phyloP scores from a whole-genome alignment of 306 rosid species.

The Inga oerstediana region DNA sequence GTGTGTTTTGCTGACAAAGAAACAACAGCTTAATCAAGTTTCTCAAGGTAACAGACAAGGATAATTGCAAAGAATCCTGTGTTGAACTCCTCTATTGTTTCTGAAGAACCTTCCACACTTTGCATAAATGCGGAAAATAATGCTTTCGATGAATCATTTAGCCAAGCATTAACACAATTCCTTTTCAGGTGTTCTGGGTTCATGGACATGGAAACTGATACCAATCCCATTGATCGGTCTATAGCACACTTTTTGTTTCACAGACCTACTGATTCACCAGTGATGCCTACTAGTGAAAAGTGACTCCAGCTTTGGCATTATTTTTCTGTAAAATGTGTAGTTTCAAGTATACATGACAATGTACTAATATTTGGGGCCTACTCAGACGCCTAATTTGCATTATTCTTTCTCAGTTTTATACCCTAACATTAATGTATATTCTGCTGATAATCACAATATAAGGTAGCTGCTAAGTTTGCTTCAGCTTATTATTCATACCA shows the following conservation, averaged over 20 bases:
- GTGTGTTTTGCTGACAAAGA: background rate
- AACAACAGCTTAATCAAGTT: background rate
- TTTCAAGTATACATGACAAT: constrained; percentile 10
- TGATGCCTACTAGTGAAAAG: constrained; percentile 35
- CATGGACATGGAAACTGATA: constrained; percentile 74
- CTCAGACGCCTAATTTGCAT: constrained; percentile 31
- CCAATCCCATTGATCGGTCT: constrained; percentile 89
- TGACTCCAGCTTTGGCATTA: constrained; percentile 18
- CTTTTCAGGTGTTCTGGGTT: constrained; percentile 63
- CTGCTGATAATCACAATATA: constrained; percentile 34
- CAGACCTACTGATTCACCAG: constrained; percentile 64
- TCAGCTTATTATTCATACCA: background rate
- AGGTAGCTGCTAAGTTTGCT: constrained; percentile 22
- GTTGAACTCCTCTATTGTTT: background rate
- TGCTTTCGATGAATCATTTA: constrained; percentile 28
- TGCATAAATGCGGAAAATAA: background rate
- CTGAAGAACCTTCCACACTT: background rate
- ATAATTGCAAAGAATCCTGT: background rate
- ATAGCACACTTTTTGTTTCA: constrained; percentile 88
- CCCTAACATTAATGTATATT: constrained; percentile 36
- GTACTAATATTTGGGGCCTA: constrained; percentile 39
- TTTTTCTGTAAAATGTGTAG: constrained; percentile 26
- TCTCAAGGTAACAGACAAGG: background rate
- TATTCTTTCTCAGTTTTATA: constrained; percentile 23
- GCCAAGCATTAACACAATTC: constrained; percentile 20